Percentiles rank a stretch among this genome's conserved stretches.
phyloP scores from a whole-genome alignment of 441 rosid genomes.

The Brassica hybrid region DNA sequence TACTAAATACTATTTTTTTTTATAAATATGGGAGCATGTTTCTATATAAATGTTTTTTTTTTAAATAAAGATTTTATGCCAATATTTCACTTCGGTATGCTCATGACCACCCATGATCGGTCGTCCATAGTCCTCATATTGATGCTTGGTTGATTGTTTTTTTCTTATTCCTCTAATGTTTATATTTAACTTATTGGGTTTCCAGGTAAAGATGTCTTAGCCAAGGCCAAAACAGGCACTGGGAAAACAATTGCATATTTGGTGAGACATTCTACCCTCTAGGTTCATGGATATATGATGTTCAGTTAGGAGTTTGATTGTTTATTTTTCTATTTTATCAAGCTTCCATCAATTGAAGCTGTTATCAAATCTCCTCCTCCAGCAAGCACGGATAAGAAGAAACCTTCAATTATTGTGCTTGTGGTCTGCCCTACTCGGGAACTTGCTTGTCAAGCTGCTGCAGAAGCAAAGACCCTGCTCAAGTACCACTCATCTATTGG shows the following conservation, averaged over 20 bases:
- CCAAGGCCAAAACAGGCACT: constrained; percentile 96
- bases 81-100: too few relatives aligned
- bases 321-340: background rate
- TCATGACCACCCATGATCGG: too few relatives aligned
- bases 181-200: constrained; percentile 18
- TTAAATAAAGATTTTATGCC: too few relatives aligned
- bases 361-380: constrained; percentile 72
- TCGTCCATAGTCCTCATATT: too few relatives aligned
- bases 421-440: constrained; percentile 96
- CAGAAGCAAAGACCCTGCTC: constrained; percentile 77
- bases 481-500: constrained; percentile 89
- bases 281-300: constrained; percentile 24
- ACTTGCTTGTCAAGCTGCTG: constrained; percentile 94
- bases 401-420: constrained; percentile 80
- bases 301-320: constrained; percentile 27
- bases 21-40: too few relatives aligned
- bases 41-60: too few relatives aligned
- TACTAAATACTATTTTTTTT: too few relatives aligned
- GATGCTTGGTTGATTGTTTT: too few relatives aligned
- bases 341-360: constrained; percentile 97
- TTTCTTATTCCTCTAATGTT: background rate
- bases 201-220: constrained; percentile 94
- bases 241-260: constrained; percentile 95
- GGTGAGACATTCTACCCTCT: constrained; percentile 55
- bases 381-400: constrained; percentile 75